These are phyloP conservation scores for Solanum microdontum DNA, from an alignment of 257 asterid genomes.

Conservation along the genomic window DNA sequence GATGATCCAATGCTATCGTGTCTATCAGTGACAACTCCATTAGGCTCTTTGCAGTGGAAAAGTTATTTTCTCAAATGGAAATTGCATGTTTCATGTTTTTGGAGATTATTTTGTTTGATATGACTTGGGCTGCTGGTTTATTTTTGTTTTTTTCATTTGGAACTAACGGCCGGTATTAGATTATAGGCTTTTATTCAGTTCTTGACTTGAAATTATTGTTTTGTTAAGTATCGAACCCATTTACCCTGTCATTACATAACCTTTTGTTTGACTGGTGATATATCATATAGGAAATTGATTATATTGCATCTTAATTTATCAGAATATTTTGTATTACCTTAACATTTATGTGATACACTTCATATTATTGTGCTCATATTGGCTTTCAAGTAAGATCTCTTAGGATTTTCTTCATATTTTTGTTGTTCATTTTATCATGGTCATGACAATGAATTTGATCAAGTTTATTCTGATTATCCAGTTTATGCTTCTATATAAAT, in stretches of 20 bases:
- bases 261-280: neutral
- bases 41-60: neutral
- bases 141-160: neutral
- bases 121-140: neutral
- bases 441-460: fast-evolving
- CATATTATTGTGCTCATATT: neutral
- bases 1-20: neutral
- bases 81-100: neutral
- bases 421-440: neutral
- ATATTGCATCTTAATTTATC: neutral
- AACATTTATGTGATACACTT: neutral
- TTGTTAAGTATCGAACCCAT: neutral
- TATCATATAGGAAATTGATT: neutral
- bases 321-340: neutral
- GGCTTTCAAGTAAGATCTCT: neutral
- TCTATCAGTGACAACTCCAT: neutral
- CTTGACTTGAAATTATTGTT: neutral
- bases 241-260: neutral
- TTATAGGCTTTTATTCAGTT: neutral
- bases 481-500: neutral
- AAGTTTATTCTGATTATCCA: neutral
- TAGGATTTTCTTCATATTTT: neutral
- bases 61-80: neutral
- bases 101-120: neutral
- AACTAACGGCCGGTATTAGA: neutral